These are phyloP conservation scores for Haematococcus sp. DNA, from an alignment of 139 green algal genomes.

Conservation along the genomic window DNA sequence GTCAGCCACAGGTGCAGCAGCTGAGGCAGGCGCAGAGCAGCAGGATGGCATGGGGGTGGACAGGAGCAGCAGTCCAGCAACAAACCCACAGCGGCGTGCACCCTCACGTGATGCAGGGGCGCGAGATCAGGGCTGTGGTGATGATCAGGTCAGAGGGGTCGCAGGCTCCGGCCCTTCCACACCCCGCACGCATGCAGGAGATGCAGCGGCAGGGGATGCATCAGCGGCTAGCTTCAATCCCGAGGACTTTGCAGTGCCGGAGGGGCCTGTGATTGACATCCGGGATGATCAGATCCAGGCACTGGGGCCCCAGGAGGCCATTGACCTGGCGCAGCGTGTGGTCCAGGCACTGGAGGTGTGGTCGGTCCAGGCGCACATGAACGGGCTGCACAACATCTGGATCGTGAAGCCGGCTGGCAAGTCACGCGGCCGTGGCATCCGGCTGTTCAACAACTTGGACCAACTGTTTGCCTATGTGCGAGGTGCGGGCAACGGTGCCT, in stretches of 20 bases:
- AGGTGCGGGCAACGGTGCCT: slow-evolving; percentile 2
- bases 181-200: too few relatives aligned
- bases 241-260: not conserved
- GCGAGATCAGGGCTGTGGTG: too few relatives aligned
- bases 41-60: not conserved
- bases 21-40: not conserved
- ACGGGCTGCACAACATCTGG: slow-evolving; percentile 63
- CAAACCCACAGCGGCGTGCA: not conserved
- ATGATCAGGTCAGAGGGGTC: not conserved
- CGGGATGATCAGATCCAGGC: slow-evolving; percentile 12
- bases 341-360: slow-evolving; percentile 10
- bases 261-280: slow-evolving; percentile 7
- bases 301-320: not conserved
- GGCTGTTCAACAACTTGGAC: slow-evolving; percentile 54
- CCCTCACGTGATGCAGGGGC: too few relatives aligned
- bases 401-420: slow-evolving; percentile 65
- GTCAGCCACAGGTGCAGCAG: too few relatives aligned
- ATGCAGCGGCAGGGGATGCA: too few relatives aligned
- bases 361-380: slow-evolving; percentile 37
- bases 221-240: slow-evolving; percentile 2
- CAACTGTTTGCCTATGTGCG: slow-evolving; percentile 27
- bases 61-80: not conserved
- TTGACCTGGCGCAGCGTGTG: slow-evolving; percentile 11
- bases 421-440: slow-evolving; percentile 60
- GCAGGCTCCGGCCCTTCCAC: too few relatives aligned